Percentiles rank a stretch among this genome's conserved stretches.
These are phyloP conservation scores for Simplicillium aogashimaense DNA, from an alignment of 2,329 filamentous ascomycete species.

Conservation along the genomic window DNA sequence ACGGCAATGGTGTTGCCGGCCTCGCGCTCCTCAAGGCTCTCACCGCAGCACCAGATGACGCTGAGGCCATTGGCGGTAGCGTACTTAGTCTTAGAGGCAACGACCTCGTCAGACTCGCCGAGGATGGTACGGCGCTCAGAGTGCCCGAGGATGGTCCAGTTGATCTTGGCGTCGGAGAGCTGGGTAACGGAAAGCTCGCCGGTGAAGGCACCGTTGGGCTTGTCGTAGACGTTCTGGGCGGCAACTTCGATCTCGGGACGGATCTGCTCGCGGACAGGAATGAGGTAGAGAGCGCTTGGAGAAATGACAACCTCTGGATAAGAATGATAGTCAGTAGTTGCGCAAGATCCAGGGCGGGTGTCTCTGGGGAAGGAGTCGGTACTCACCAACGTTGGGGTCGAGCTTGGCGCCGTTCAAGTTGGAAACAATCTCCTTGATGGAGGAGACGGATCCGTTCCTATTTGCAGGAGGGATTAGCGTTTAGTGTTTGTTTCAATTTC, in stretches of 20 bases:
- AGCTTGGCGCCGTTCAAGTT: slow-evolving; percentile 81
- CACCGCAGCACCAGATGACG: slow-evolving; percentile 96
- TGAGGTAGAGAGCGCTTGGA: slow-evolving; percentile 83
- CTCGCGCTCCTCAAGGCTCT: slow-evolving; percentile 90
- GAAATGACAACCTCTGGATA: slow-evolving; percentile 82
- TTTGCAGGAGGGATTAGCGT: not conserved
- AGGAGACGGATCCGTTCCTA: slow-evolving; percentile 88
- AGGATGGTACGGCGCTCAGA: slow-evolving; percentile 89
- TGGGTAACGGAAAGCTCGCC: slow-evolving; percentile 91
- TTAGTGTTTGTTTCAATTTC: slow-evolving; percentile 8
- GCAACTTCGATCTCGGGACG: slow-evolving; percentile 72
- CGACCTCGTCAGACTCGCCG: slow-evolving; percentile 73
- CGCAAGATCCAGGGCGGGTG: slow-evolving; percentile 2
- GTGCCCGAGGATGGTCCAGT: slow-evolving; percentile 89
- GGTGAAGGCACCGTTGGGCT: slow-evolving; percentile 93
- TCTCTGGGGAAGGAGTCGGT: slow-evolving; percentile 1
- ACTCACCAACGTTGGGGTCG: slow-evolving; percentile 63
- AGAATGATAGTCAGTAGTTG: slow-evolving; percentile 5
- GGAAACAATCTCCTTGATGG: slow-evolving; percentile 82
- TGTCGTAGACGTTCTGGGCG: slow-evolving; percentile 95
- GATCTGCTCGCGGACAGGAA: slow-evolving; percentile 71
- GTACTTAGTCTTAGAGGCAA: slow-evolving; percentile 90
- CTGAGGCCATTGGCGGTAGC: slow-evolving; percentile 77
- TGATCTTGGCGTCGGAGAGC: slow-evolving; percentile 79
- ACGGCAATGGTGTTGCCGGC: slow-evolving; percentile 74